Evolutionary conservation across 2,329 filamentous ascomycete species (phyloP).

Genomic region (Colletotrichum plurivorum): DNA sequence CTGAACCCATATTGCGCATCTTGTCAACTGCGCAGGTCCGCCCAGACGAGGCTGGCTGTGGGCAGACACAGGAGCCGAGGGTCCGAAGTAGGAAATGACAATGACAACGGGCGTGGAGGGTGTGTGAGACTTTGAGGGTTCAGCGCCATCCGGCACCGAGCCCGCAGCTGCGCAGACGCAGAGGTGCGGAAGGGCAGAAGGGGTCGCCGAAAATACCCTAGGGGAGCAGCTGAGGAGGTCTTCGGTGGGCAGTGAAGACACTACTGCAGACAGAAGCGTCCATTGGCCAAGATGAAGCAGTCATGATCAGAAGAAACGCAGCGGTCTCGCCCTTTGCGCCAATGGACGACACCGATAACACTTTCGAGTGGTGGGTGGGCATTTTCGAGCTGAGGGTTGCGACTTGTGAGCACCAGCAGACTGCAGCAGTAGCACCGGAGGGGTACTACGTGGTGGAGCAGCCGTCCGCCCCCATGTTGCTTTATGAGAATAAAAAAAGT

Average conservation of each 20-base stretch:
- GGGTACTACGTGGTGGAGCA: too few species aligned
- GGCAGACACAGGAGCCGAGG: conserved; percentile 7
- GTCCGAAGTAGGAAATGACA: conserved; percentile 14
- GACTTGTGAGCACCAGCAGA: too few species aligned
- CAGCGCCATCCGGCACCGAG: conserved; percentile 17
- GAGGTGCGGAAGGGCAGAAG: conserved; percentile 18
- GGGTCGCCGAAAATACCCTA: conserved; percentile 24
- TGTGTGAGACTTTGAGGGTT: conserved; percentile 32
- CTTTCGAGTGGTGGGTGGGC: conserved; percentile 8
- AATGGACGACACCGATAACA: conserved; percentile 13
- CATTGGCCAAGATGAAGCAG: conserved; percentile 15
- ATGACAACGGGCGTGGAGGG: conserved; percentile 4
- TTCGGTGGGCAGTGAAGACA: background rate
- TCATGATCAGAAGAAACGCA: conserved; percentile 4
- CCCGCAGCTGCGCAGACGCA: conserved; percentile 15
- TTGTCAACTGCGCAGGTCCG: background rate
- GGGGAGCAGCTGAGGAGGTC: background rate
- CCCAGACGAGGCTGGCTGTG: conserved; percentile 25
- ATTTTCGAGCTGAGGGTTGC: conserved; percentile 8
- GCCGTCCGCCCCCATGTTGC: too few species aligned
- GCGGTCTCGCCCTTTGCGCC: conserved; percentile 10
- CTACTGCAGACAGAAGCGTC: conserved; percentile 10
- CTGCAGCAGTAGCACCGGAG: background rate
- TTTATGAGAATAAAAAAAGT: background rate
- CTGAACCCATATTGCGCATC: conserved; percentile 1